Base-by-base conservation (phyloP, 2,329 filamentous ascomycete genomes). In the Fusarium sacchari region DNA sequence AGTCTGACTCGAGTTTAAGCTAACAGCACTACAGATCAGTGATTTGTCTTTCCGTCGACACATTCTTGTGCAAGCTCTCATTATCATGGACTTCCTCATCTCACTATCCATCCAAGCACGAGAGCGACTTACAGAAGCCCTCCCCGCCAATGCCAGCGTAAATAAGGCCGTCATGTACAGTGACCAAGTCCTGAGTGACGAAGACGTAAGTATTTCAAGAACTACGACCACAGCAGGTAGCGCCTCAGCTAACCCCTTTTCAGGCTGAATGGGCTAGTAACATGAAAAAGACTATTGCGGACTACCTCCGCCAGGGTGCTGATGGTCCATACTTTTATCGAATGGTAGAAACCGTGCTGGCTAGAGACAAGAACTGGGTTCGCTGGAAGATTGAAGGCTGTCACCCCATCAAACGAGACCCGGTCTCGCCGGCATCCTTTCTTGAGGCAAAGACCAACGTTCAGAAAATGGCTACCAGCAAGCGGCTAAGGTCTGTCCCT, bases 351-450 rank as follows among this genome's bases (percentile, higher is more conserved):
- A 98, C 95, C 18, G 96, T 99, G 37, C 89, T 99, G 36, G 94
- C 94, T 30, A 89, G 96, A 72, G 96, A 99, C 82, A 98, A 98
- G 85, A 98, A 98, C 80, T 99, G 97, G 97, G 95, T 97, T 49
- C 92, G 95, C 71, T 99, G 96, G 96, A 99, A 99, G 84, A 92
- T 96, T 68, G 95, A 98, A 81, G 94, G 92, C 75, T 99, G 96
- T 80, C 94, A 94, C 30, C 89, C 92, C 11, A 98, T 99, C 78
- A 91, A 95, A 79, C 89, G 90, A 67, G 89, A 93, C 28, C 86
- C 94, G 17, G 88, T 98, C 36, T 88, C 91, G 6, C 87, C 92
- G 2, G 83, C 89, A 34, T 88, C 92, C 52, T 96, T 95, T 80
- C 82, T 91, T 43, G 88, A 91, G 60, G 92, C 95, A 30, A 93